A percentile compares a stretch with the other conserved stretches of the same genome.
Evolutionary conservation across 1,139 yeast genomes (phyloP).

Genomic region (Saccharomyces hybrid): DNA sequence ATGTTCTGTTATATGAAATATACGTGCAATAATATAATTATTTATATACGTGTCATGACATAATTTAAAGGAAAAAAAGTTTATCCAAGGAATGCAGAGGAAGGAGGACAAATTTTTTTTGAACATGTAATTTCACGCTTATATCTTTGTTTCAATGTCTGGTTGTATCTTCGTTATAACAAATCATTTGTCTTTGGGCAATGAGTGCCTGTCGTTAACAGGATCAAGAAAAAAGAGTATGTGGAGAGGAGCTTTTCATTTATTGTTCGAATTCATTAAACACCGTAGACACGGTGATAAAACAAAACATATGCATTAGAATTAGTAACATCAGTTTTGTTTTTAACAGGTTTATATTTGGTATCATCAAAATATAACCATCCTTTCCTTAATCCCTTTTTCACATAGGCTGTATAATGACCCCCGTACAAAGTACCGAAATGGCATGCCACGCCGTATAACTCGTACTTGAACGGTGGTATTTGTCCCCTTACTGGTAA

Average conservation of each 20-base stretch:
- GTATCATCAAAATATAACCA: constrained; percentile 33
- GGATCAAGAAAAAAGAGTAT: not conserved
- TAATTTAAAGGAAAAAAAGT: not conserved
- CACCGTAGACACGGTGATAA: constrained; percentile 35
- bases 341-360: constrained; percentile 23
- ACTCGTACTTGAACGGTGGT: constrained; percentile 71
- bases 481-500: constrained; percentile 67
- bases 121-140: too few species aligned
- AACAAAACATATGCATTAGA: constrained; percentile 71
- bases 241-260: not conserved
- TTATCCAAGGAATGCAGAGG: not conserved
- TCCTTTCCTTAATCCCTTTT: constrained; percentile 45
- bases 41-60: not conserved
- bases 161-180: not conserved
- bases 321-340: constrained; percentile 28
- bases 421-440: constrained; percentile 78
- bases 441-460: constrained; percentile 88
- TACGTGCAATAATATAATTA: not conserved
- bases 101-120: not conserved
- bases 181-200: not conserved
- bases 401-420: constrained; percentile 82
- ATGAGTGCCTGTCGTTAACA: not conserved
- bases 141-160: not conserved
- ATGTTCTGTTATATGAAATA: not conserved
- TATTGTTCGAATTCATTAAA: not conserved